Percentiles rank a stretch among this genome's conserved stretches.
These are phyloP conservation scores for Pseudognaphalium luteoalbum DNA, from an alignment of 129 eudicot genomes.

Conservation along the genomic window DNA sequence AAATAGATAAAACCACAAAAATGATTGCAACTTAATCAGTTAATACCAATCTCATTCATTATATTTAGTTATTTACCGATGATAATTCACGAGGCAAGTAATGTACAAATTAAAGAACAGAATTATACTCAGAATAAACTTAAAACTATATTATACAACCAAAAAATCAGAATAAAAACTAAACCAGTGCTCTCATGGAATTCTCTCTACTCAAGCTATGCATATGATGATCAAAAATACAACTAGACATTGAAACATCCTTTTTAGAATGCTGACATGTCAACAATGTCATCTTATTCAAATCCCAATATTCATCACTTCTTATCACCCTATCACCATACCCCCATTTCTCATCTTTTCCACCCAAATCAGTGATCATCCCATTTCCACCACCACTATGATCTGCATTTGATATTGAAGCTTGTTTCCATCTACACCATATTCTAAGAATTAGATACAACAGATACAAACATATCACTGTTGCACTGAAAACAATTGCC, in stretches of 20 bases:
- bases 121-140: not conserved
- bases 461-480: conserved; percentile 72
- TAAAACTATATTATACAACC: not conserved
- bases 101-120: conserved; percentile 9
- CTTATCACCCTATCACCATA: conserved; percentile 52
- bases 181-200: conserved; percentile 34
- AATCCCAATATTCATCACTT: conserved; percentile 59
- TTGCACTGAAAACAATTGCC: conserved; percentile 78
- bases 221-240: conserved; percentile 43
- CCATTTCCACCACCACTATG: conserved; percentile 17
- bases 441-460: conserved; percentile 77
- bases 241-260: conserved; percentile 34
- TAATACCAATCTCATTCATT: not conserved
- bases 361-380: conserved; percentile 30
- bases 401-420: conserved; percentile 63
- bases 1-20: no score
- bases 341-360: conserved; percentile 62
- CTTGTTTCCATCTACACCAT: conserved; percentile 87
- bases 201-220: conserved; percentile 36
- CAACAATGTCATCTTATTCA: conserved; percentile 43
- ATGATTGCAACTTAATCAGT: no score
- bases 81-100: not conserved
- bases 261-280: conserved; percentile 40
- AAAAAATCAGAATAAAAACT: conserved; percentile 9
- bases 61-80: not conserved